phyloP scores from a whole-genome alignment of 208 protist genomes.

The Trypanosoma theileri region DNA sequence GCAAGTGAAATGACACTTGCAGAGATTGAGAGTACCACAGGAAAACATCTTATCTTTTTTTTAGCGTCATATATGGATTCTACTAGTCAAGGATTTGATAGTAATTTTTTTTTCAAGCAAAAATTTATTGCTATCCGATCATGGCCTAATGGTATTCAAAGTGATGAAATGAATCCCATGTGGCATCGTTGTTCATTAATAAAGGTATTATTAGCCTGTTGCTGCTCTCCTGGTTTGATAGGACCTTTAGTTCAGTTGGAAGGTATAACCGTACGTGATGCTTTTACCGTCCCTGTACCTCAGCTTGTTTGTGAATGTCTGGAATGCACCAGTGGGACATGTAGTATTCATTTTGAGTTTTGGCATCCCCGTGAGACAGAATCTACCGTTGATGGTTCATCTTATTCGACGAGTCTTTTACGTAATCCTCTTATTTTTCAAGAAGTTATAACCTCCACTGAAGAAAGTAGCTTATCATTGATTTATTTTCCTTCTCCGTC shows the following conservation, averaged over 20 bases:
- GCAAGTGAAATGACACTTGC: constrained; percentile 5
- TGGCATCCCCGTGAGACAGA: constrained; percentile 6
- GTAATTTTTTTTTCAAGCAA: neutral
- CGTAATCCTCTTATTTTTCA: constrained; percentile 9
- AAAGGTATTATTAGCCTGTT: constrained; percentile 1
- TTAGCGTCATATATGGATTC: neutral
- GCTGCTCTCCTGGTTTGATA: neutral
- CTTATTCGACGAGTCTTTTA: neutral
- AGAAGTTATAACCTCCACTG: neutral
- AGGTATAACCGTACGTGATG: neutral
- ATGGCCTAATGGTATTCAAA: neutral
- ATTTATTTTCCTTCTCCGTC: neutral
- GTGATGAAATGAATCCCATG: neutral
- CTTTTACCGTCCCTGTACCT: neutral
- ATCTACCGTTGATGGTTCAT: neutral
- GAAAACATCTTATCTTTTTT: constrained; percentile 14
- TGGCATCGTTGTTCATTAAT: neutral
- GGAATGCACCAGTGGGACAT: neutral
- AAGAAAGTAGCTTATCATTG: neutral
- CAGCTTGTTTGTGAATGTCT: constrained; percentile 14
- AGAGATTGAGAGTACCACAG: neutral
- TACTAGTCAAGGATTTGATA: neutral
- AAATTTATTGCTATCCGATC: neutral
- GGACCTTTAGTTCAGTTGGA: neutral
- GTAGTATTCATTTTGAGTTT: constrained; percentile 7